Evolutionary conservation across 148 eudicot species (phyloP).

Genomic region (Rhododendron griersonianum): DNA sequence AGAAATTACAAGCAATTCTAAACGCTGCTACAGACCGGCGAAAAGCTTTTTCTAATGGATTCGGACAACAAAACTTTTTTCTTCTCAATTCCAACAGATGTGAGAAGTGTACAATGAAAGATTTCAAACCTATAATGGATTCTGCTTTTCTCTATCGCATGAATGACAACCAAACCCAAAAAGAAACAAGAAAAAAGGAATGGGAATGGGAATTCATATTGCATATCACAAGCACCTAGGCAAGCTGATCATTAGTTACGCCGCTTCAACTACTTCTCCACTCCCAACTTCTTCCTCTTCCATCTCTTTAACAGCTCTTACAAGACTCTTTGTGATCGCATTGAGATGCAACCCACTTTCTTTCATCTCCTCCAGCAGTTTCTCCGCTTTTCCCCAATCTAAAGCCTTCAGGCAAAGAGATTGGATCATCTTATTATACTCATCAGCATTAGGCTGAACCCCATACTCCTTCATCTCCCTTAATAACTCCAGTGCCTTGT

Average conservation of each 20-base stretch:
- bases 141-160: constrained; percentile 4
- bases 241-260: constrained; percentile 22
- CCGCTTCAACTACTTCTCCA: constrained; percentile 22
- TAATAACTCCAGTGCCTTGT: constrained; percentile 63
- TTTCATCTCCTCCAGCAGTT: constrained; percentile 63
- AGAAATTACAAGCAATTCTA: not conserved
- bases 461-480: constrained; percentile 68
- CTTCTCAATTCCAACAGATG: not conserved
- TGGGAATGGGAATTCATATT: not conserved
- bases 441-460: constrained; percentile 64
- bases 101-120: not conserved
- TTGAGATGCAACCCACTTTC: constrained; percentile 62
- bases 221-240: not conserved
- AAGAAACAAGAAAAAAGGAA: not conserved
- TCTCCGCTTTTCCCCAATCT: constrained; percentile 83
- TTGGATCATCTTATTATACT: constrained; percentile 77
- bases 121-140: not conserved
- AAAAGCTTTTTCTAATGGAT: not conserved
- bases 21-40: not conserved
- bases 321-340: constrained; percentile 59
- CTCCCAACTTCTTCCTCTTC: constrained; percentile 38
- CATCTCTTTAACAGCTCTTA: constrained; percentile 72
- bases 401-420: constrained; percentile 84
- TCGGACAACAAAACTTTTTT: not conserved
- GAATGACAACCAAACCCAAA: not conserved